These are phyloP conservation scores for Solanum chiquidenum DNA, from an alignment of 257 asterid genomes.

Conservation along the genomic window DNA sequence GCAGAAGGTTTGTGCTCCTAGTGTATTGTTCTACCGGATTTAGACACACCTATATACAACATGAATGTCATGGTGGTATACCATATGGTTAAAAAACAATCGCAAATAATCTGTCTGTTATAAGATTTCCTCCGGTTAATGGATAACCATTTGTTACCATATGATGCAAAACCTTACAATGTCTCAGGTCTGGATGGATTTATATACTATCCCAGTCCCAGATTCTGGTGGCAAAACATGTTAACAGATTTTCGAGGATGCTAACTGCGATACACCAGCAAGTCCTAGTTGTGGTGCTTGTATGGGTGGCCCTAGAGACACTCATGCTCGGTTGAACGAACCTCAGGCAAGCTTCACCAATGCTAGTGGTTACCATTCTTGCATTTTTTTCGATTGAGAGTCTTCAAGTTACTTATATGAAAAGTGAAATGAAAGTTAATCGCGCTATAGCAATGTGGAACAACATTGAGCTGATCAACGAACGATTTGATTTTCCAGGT, in stretches of 20 bases:
- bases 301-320: constrained; percentile 50
- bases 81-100: not conserved
- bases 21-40: not conserved
- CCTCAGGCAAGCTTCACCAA: constrained; percentile 49
- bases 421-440: not conserved
- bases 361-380: not conserved
- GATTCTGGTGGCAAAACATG: constrained; percentile 92
- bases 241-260: constrained; percentile 90
- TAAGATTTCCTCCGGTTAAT: too few relatives aligned
- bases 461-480: not conserved
- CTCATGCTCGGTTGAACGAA: constrained; percentile 78
- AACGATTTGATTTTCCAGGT: constrained; percentile 29
- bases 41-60: not conserved
- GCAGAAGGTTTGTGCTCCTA: constrained; percentile 57
- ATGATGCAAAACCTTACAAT: not conserved
- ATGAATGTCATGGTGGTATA: not conserved
- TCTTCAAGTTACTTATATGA: not conserved
- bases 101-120: too few relatives aligned
- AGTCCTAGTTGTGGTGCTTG: constrained; percentile 97
- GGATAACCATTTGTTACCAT: too few relatives aligned
- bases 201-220: constrained; percentile 74
- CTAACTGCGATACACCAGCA: constrained; percentile 93
- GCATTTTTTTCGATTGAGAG: not conserved
- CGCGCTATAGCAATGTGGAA: not conserved
- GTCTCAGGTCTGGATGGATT: constrained; percentile 90